A percentile compares a stretch with the other conserved stretches of the same genome.
Evolutionary conservation across 306 rosid species (phyloP).

Genomic region (Lablab purpureus): DNA sequence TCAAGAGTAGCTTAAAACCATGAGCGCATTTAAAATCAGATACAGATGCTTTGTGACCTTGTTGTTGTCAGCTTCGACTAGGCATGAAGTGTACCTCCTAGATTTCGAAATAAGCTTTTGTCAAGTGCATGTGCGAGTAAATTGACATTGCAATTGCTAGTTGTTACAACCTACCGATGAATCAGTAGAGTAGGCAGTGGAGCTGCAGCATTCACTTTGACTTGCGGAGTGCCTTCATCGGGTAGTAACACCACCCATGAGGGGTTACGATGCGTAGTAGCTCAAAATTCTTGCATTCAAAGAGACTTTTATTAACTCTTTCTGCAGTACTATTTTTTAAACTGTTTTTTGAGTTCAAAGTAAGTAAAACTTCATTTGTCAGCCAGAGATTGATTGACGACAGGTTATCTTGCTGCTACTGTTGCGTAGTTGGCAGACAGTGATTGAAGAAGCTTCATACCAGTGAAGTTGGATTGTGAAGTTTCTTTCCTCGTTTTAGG

Average conservation of each 20-base stretch:
- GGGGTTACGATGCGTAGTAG: background rate
- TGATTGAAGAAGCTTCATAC: constrained; percentile 45
- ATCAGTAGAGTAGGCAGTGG: constrained; percentile 16
- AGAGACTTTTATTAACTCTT: constrained; percentile 15
- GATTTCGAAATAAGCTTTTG: constrained; percentile 27
- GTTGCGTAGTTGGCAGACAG: constrained; percentile 31
- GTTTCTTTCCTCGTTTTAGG: constrained; percentile 20
- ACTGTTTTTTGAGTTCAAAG: constrained; percentile 32
- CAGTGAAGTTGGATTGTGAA: constrained; percentile 44
- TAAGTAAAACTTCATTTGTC: constrained; percentile 43
- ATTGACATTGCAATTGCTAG: constrained; percentile 7
- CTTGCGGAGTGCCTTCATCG: constrained; percentile 7
- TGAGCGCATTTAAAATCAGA: constrained; percentile 27
- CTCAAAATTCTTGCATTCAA: constrained; percentile 28
- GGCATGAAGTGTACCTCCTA: constrained; percentile 23
- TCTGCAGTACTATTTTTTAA: background rate
- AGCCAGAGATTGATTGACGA: constrained; percentile 39
- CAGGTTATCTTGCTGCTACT: constrained; percentile 41
- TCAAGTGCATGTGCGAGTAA: constrained; percentile 36
- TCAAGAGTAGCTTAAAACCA: constrained; percentile 23
- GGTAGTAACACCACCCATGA: constrained; percentile 9
- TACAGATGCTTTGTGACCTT: constrained; percentile 1
- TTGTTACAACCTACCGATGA: constrained; percentile 5
- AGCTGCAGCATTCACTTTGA: background rate
- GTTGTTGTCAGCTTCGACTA: constrained; percentile 14